Conservation (phyloP, 495 filamentous ascomycete genomes). For the Talaromyces stipitatus region DNA sequence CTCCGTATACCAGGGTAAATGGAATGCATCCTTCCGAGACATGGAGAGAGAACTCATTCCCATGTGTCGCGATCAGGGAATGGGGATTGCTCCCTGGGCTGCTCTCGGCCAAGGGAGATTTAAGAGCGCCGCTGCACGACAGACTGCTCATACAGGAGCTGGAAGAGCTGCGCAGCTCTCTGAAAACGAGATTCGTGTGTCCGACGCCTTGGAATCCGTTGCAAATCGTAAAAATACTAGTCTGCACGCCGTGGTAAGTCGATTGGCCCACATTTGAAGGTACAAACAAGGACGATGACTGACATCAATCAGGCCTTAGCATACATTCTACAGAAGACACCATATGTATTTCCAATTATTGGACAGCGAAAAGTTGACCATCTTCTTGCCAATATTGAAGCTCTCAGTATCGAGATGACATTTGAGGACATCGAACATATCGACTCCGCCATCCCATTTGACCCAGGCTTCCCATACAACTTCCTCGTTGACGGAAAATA, state of each 20-base stretch:
- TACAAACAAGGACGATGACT: background rate
- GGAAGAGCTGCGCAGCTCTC: slow-evolving; percentile 4
- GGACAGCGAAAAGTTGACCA: slow-evolving; percentile 61
- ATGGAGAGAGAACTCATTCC: slow-evolving; percentile 28
- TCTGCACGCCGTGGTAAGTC: background rate
- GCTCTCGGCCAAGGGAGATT: slow-evolving; percentile 25
- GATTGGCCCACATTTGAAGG: background rate
- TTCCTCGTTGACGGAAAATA: slow-evolving; percentile 27
- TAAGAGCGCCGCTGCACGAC: slow-evolving; percentile 17
- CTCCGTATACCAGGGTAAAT: slow-evolving; percentile 22
- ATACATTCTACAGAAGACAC: slow-evolving; percentile 68
- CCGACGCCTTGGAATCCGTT: slow-evolving; percentile 48
- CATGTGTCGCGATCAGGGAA: slow-evolving; percentile 26
- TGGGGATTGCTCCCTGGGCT: slow-evolving; percentile 28
- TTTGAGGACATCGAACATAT: slow-evolving; percentile 59
- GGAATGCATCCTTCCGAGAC: slow-evolving; percentile 18
- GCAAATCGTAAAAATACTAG: slow-evolving; percentile 26
- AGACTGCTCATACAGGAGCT: slow-evolving; percentile 10
- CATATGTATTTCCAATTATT: slow-evolving; percentile 68
- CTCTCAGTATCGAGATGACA: slow-evolving; percentile 46
- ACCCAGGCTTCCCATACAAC: slow-evolving; percentile 52
- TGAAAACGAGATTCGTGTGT: slow-evolving; percentile 9
- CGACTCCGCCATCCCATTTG: slow-evolving; percentile 53
- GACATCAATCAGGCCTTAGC: slow-evolving; percentile 50
- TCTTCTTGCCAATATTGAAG: slow-evolving; percentile 61